phyloP scores from a whole-genome alignment of 208 protist genomes.

The Porcisia hertigi region DNA sequence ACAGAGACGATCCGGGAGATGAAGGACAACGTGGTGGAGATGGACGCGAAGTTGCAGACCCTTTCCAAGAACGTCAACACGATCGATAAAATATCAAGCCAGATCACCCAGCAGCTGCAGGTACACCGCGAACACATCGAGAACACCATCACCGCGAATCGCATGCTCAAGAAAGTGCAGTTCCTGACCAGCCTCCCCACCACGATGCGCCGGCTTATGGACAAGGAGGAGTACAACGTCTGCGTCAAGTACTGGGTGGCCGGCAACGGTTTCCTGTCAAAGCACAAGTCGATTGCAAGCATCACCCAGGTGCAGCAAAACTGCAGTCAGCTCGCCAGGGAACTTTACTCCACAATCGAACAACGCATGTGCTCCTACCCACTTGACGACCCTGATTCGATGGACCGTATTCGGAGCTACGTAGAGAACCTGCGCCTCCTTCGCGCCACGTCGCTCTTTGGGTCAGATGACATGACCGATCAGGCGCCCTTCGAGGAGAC shows the following conservation, averaged over 20 bases:
- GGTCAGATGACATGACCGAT: slow-evolving; percentile 19
- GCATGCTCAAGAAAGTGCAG: slow-evolving; percentile 81
- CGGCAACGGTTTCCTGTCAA: slow-evolving; percentile 70
- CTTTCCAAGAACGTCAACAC: slow-evolving; percentile 73
- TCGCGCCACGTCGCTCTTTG: slow-evolving; percentile 74
- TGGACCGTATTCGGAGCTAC: slow-evolving; percentile 68
- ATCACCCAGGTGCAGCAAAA: slow-evolving; percentile 61
- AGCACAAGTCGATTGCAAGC: slow-evolving; percentile 61
- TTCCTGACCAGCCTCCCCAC: slow-evolving; percentile 78
- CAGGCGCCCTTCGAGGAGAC: slow-evolving; percentile 52
- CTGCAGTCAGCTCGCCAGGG: slow-evolving; percentile 48
- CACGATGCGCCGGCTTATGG: slow-evolving; percentile 66
- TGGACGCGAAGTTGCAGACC: slow-evolving; percentile 84
- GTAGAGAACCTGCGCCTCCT: slow-evolving; percentile 84
- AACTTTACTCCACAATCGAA: slow-evolving; percentile 72
- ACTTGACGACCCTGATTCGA: slow-evolving; percentile 81
- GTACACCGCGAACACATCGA: slow-evolving; percentile 72
- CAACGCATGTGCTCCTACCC: slow-evolving; percentile 60
- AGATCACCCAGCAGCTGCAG: slow-evolving; percentile 61
- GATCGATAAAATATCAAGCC: slow-evolving; percentile 69
- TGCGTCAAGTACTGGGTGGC: slow-evolving; percentile 82
- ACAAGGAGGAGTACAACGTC: slow-evolving; percentile 51
- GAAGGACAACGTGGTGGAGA: slow-evolving; percentile 86
- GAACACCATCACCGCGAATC: slow-evolving; percentile 66
- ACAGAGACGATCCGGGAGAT: slow-evolving; percentile 97